These are phyloP conservation scores for Kluyveromyces siamensis DNA, from an alignment of 805 yeast genomes.

Conservation along the genomic window DNA sequence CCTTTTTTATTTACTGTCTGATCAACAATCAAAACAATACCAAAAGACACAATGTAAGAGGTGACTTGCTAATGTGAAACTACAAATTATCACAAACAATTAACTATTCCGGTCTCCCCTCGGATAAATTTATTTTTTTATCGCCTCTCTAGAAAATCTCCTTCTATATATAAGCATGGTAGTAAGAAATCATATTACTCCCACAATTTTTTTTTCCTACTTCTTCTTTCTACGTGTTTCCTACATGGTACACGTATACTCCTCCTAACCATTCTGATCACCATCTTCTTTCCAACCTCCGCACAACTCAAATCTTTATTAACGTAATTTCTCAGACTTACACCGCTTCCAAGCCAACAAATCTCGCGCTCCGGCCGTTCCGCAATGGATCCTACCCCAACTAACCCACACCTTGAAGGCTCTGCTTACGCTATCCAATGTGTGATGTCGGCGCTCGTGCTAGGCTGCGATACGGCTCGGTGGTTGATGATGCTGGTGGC, in stretches of 20 bases:
- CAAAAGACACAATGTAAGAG: not conserved
- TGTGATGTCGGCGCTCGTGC: no score
- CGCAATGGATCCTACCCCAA: not conserved
- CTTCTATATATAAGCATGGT: not conserved
- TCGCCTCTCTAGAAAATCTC: not conserved
- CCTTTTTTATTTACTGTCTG: not conserved
- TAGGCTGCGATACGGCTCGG: not conserved
- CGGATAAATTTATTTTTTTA: no score
- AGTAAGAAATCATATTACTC: not conserved
- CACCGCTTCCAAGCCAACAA: not conserved
- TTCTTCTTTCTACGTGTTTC: not conserved
- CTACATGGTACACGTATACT: not conserved
- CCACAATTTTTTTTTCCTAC: not conserved
- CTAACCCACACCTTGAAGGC: no score
- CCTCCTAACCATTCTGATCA: no score
- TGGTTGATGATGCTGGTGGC: not conserved
- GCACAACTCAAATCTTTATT: no score
- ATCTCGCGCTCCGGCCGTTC: not conserved
- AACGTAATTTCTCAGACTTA: no score
- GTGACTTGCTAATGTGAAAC: no score
- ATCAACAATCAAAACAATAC: not conserved
- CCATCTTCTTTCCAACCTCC: no score
- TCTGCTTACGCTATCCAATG: no score
- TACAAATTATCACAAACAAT: no score
- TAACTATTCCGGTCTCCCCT: no score